Evolutionary conservation across 345 rosid genomes (phyloP).

Genomic region (Eutrema yunnanense): DNA sequence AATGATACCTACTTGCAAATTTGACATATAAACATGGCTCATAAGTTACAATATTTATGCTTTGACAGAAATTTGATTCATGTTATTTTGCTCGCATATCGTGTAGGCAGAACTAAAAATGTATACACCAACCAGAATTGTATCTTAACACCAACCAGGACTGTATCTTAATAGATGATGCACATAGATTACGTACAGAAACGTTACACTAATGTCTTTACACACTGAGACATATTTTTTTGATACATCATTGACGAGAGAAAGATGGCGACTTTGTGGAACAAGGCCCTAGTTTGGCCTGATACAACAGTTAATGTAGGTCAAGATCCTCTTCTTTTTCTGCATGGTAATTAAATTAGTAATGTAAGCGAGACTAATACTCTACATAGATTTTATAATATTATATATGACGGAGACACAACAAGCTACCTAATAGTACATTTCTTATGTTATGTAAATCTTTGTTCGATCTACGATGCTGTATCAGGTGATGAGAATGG

Average conservation of each 20-base stretch:
- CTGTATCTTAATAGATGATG: not conserved
- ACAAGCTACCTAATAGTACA: not conserved
- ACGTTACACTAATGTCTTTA: constrained; percentile 3
- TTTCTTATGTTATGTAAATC: not conserved
- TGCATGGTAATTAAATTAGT: constrained; percentile 38
- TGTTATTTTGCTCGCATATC: not conserved
- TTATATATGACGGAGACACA: not conserved
- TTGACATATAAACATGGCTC: not conserved
- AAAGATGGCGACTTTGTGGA: not conserved
- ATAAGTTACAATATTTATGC: not conserved
- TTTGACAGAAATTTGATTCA: not conserved
- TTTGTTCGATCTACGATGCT: not conserved
- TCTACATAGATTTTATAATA: not conserved
- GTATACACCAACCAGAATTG: not conserved
- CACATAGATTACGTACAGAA: constrained; percentile 7
- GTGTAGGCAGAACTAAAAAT: not conserved
- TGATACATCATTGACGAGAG: not conserved
- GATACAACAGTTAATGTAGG: constrained; percentile 78
- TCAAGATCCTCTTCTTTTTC: constrained; percentile 71
- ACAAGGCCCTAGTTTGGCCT: constrained; percentile 47
- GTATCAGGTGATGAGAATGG: not conserved
- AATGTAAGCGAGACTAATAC: constrained; percentile 23
- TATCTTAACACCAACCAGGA: not conserved
- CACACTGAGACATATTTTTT: not conserved
- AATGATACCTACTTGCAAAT: not conserved